Base-by-base conservation (phyloP, 2,329 filamentous ascomycete species). In the Orbilia javanica region DNA sequence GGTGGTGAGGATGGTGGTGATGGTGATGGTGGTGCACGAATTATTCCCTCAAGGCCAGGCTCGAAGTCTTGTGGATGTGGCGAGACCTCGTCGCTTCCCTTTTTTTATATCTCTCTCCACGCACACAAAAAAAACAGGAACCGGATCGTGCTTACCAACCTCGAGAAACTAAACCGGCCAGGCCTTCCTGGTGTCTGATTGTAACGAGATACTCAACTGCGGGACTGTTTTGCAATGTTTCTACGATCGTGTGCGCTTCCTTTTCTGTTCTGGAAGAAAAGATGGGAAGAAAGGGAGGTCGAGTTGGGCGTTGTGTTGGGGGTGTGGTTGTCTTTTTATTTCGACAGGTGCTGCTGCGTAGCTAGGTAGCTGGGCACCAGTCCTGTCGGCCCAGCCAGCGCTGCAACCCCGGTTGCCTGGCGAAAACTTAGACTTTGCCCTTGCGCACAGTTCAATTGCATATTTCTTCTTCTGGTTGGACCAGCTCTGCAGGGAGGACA, bases 261-360 rank as follows among this genome's bases (percentile, higher is more conserved):
- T 44, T n/a, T 44, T 44, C 42, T 44, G 11, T 18, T 44, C 42
- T 69, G 27, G 39, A 39, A 36, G 44, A 31, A 69, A 27, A 57
- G 29, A 46, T 34, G 20, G 64, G 31, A 53, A 42, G 50, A 76
- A 53, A 48, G 57, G 52, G 27, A 22, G 48, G 66, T 77, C 42
- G 42, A 66, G 36, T n/a, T 6, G 29, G 5, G 31, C n/a, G 42
- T 15, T 69, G 69, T 44, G 72, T 76, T 76, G 73, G 73, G 71
- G 72, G 66, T 71, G 66, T 71, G 73, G 73, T 77, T 63, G 73
- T 60, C 60, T 71, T 71, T 77, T 71, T 66, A 70, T 66, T 66
- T 74, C 13, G 29, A 50, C 72, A 18, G 72, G 65, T 36, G 2
- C 34, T 11, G 8, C n/a, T n/a, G n/a, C n/a, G n/a, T n/a, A n/a